Base-by-base conservation (phyloP, 78 protist genomes). In the Monocercomonoides exilis region DNA sequence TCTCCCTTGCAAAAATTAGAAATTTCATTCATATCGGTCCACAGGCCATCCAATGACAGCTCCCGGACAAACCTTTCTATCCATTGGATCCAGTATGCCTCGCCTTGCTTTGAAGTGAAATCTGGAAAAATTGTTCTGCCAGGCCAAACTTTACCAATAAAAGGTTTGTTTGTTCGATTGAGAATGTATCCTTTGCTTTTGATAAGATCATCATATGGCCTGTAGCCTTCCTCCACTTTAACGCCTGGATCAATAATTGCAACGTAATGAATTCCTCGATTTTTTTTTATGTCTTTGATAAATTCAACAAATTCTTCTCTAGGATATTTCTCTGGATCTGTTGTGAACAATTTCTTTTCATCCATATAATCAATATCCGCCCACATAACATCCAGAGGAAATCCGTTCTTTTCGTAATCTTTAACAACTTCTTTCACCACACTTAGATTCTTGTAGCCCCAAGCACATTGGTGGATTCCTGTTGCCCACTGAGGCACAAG, bases 21-120 rank as follows among this genome's bases (percentile, higher is more conserved):
- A 11, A 80, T 80, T 33, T 80, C 82, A 11, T 80, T 80, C 82
- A 80, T 80, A 34, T 80, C 82, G 44, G 6, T 29, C 82, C 82
- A 80, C 6, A 33, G 6, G 6, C 35, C 35, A 33, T 29, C 44
- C 6, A 35, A 29, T 34, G 35, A 11, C 6, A 29, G 44, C 32
- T 29, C 35, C 6, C 82, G 5, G 6, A 35, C 41, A 11, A 80
- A 80, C 11, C 41, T 5, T 29, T 33, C 29, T 6, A 34, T 11
- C 6, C 6, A 34, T 11, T 80, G 5, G 35, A 33, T 29, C 82
- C 82, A 80, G 6, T 33, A 80, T 29, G 29, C 82, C 11, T 29
- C 35, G 82, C 29, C 11, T 32, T 80, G 29, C 44, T 32, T 32
- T 32, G 29, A 6, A 29, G 32, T 80, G 11, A 80, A 80, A 34